phyloP scores from a whole-genome alignment of 257 asterid species.

The Marsdenia floribunda region DNA sequence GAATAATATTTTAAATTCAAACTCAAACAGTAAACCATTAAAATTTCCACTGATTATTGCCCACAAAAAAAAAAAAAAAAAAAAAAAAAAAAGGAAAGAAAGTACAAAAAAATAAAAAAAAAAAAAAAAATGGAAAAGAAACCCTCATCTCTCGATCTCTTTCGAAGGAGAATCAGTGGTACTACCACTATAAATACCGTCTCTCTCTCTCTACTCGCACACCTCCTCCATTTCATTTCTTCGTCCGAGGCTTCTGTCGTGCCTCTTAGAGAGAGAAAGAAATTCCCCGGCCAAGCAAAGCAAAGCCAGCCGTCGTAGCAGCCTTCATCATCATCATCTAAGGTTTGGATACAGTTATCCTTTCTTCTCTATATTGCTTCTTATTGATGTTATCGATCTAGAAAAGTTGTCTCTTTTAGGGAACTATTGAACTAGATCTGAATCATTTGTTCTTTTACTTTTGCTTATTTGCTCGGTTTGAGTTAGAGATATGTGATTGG shows the following conservation, averaged over 20 bases:
- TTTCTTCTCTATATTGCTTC: background rate
- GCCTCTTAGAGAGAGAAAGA: slow-evolving; percentile 6
- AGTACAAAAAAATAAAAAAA: too few species aligned
- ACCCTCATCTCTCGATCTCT: slow-evolving; percentile 1
- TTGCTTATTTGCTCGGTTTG: background rate
- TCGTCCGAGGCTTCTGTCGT: slow-evolving; percentile 11
- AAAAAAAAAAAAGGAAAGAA: background rate
- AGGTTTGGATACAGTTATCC: background rate
- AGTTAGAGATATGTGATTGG: background rate
- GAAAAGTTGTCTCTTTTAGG: background rate
- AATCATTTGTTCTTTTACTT: background rate
- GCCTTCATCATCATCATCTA: slow-evolving; percentile 1
- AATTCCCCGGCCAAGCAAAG: background rate
- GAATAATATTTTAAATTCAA: slow-evolving; percentile 1
- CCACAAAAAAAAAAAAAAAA: background rate
- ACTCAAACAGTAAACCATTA: background rate
- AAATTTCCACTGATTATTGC: background rate
- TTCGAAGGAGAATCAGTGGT: background rate
- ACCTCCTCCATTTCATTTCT: slow-evolving; percentile 4
- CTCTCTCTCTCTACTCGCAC: background rate
- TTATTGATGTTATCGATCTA: background rate
- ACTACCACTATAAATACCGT: slow-evolving; percentile 9
- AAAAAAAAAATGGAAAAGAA: background rate
- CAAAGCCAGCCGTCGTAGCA: slow-evolving; percentile 12
- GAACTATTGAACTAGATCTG: slow-evolving; percentile 4